Evolutionary conservation across 1,139 yeast species (phyloP), one percentile per base, ranked within the genome.

Genomic region (Debaryomyces psychrophilus): DNA sequence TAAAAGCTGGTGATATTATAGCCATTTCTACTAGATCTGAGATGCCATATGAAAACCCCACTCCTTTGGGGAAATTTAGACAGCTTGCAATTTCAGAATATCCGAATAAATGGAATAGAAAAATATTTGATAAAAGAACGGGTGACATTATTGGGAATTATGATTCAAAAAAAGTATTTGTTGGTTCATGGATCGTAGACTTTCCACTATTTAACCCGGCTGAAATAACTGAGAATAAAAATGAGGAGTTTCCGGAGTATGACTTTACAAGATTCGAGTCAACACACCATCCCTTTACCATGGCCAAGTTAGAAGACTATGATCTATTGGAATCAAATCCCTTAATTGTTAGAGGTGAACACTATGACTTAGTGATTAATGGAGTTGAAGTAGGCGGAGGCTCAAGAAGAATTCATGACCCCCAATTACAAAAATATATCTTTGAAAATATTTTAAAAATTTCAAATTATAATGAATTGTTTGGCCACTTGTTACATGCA

Each of bases 301-400:
- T 93, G 98, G 88, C 86, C 1, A 78, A 84, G 41, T 58, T 81
- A 1, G 82, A 79, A 20, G 96, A 90, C 59, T 86, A 86, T 56
- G 80, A 79, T 1, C 55, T 64, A 2, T 68, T 92, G 4, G 73
- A 63, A 8, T 52, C 71, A 0, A 71, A 73, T 25, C 96, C 96
- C 2, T 67, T 89, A 38, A 60, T 68, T 28, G 93, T 87, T 1
- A 76, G 82, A 41, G 99, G 98, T n/a, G 95, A 89, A 58, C 99
- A 95, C 64, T 93, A 90, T 62, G 99, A 93, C 62, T 69, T 93
- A 26, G 99, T 95, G 0, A 73, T 95, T 33, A 93, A 93, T 59
- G 99, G 99, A 1, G 90, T 89, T 5, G 99, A 93, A 63, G 79
- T 92, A 2, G 99, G 99, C 22, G 99, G 99, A 22, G 99, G 99